Base-by-base conservation (phyloP, 257 asterid genomes). In the Solanum medicagineum region DNA sequence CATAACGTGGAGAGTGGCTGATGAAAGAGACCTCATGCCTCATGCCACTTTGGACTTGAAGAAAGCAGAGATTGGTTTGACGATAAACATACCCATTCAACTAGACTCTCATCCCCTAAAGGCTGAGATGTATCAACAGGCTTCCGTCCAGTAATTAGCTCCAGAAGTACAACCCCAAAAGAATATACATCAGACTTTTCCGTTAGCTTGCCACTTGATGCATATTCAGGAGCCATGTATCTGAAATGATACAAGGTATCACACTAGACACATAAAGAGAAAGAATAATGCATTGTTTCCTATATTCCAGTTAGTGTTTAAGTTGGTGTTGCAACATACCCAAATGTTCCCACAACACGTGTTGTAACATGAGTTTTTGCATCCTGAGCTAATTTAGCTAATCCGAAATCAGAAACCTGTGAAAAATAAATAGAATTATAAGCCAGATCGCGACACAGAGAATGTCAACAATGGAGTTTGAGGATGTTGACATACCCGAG, bases 141-240 rank as follows among this genome's bases (percentile, higher is more conserved):
- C 93, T 94, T 95, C 80, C 98, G 96, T 22, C 99, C 99, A 79
- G 97, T 91, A 70, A 93, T 89, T 71, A 95, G 89, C 90, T 95
- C 99, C 89, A 95, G 87, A 68, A 95, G 97, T 86, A 95, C 98
- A 66, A 95, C 99, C 81, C 99, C 99, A 85, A 90, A 95, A 81
- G 99, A 95, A 88, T 80, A 95, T 66, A 95, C 92, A 4, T 95
- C 99, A 0, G 97, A 95, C 86, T 94, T 95, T 80, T 94, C 99
- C 16, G 99, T 95, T 87, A 95, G 87, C 86, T 94, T 95, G 75
- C 99, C 99, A 88, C 96, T 95, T 53, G 96, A 90, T 90, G 99
- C 98, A 89, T 95, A 95, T 88, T 95, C 99, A 51, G 99, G 99
- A 86, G 99, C 99, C 99, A 95, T 92, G 91, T 95, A 95, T 83